Evolutionary conservation across 805 yeast species (phyloP), one percentile per base, ranked within the genome.

Genomic region (Brettanomyces nanus): DNA sequence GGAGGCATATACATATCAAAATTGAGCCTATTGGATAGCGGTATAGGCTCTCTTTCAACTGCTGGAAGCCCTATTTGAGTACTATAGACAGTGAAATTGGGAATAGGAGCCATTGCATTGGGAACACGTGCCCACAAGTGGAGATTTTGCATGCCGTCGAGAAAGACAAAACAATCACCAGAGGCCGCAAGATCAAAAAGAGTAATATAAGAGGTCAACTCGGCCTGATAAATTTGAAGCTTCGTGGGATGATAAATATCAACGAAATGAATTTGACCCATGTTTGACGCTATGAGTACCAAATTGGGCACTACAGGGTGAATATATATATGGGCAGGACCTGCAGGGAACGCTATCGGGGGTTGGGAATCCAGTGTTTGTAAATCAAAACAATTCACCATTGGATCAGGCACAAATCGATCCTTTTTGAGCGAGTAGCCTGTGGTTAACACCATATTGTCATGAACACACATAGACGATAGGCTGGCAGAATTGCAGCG

Each of bases 281-380:
- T 59, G 17, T 69, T 68, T 0, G 96, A 82, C 0, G 85, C 81
- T 6, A 85, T 77, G 4, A 86, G 56, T 32, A 86, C 74, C 26
- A 82, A 77, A 28, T 84, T 82, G 5, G 95, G 83, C 35, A 87
- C 54, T 43, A 83, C 81, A 5, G 97, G 97, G 61, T 90, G 97
- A 44, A 90, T 68, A 35, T 83, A 70, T 1, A 82, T 92, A 53
- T 73, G 83, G 7, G 83, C 70, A 1, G 97, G 96, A 10, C 97
- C 97, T 0, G 87, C 80, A 1, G 92, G 87, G 51, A 87, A 86
- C 4, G 96, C 76, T 6, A 90, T 68, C 3, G 97, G 96, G 0
- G 94, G 66, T 39, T 80, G 59, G 2, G 87, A 71, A 37, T 74
- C 71, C 74, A 84, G 66, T 40, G 77, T 72, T 44, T 94, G 70